Evolutionary conservation across 306 rosid genomes (phyloP).

Genomic region (Cotoneaster glaucophyllus): DNA sequence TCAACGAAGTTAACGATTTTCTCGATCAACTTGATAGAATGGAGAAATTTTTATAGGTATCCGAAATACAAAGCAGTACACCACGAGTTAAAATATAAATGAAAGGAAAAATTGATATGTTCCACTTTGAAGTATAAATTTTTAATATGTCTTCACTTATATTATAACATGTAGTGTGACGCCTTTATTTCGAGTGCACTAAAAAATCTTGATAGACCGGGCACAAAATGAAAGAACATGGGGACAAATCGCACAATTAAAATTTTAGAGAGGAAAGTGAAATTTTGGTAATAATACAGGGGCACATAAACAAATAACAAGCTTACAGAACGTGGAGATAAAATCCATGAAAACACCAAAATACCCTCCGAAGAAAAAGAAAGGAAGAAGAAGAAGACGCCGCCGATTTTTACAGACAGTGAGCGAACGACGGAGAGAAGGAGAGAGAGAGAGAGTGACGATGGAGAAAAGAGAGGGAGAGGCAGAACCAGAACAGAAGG

Average conservation of each 20-base stretch:
- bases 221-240: background rate
- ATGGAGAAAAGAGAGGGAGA: conserved; percentile 13
- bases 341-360: background rate
- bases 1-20: background rate
- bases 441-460: conserved; percentile 9
- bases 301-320: background rate
- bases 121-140: too few relatives aligned
- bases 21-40: background rate
- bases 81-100: too few relatives aligned
- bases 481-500: background rate
- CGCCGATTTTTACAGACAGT: background rate
- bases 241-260: background rate
- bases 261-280: background rate
- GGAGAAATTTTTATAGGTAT: background rate
- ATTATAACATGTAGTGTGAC: accelerated
- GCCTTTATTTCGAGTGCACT: accelerated
- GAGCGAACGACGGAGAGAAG: background rate
- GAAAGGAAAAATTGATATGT: too few relatives aligned
- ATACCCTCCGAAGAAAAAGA: background rate
- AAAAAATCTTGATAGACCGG: background rate
- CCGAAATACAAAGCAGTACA: too few relatives aligned
- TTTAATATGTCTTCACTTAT: background rate
- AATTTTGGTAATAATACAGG: background rate
- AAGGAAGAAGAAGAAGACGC: background rate
- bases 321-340: background rate